Conservation (phyloP, 116 monocot genomes). For the Posidonia oceanica region DNA sequence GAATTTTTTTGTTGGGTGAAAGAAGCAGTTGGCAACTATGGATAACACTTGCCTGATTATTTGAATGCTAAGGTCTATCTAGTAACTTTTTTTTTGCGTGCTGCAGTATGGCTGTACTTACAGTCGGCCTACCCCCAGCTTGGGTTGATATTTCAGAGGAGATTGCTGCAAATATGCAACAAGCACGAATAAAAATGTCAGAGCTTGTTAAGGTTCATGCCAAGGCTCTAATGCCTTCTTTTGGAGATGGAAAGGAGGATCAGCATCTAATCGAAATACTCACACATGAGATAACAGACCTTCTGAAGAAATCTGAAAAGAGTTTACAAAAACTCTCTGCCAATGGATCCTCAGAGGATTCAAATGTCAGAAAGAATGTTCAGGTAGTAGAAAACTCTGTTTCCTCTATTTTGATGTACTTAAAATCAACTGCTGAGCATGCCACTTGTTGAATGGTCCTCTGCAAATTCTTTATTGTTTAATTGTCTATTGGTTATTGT, state of each 20-base stretch:
- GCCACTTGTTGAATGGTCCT: no score
- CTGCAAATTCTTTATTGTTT: no score
- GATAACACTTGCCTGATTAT: no score
- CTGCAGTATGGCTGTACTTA: constrained; percentile 47
- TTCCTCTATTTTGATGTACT: neutral
- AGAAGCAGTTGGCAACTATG: no score
- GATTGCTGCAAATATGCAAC: constrained; percentile 71
- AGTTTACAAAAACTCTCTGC: constrained; percentile 61
- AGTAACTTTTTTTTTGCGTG: neutral
- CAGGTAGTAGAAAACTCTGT: constrained; percentile 35
- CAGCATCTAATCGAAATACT: constrained; percentile 77
- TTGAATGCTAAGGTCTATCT: no score
- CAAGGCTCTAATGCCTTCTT: constrained; percentile 93
- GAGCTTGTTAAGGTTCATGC: constrained; percentile 80
- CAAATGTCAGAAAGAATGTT: constrained; percentile 87
- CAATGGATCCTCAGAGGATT: constrained; percentile 72
- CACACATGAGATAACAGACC: constrained; percentile 73
- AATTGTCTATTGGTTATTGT: no score
- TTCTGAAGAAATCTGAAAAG: constrained; percentile 79
- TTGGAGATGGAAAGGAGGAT: constrained; percentile 77
- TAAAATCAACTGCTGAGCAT: no score
- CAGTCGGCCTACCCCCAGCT: constrained; percentile 82
- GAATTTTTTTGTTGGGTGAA: no score
- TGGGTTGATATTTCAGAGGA: constrained; percentile 98
- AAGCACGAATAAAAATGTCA: constrained; percentile 65